These are phyloP conservation scores for Magnusiomyces clavatus DNA, from an alignment of 1,139 yeast species.

Conservation along the genomic window DNA sequence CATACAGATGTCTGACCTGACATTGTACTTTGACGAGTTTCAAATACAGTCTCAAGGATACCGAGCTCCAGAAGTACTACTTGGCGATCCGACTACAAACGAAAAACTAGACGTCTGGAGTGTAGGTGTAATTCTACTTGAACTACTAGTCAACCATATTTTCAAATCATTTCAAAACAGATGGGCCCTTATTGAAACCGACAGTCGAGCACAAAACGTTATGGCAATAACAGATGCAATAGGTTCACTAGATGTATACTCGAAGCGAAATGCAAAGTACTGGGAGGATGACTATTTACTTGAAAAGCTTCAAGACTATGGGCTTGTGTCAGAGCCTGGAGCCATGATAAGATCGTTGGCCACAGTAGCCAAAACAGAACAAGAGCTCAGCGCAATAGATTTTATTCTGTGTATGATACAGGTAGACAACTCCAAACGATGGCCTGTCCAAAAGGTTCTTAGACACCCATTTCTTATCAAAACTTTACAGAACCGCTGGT, in stretches of 20 bases:
- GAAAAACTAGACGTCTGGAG: constrained; percentile 25
- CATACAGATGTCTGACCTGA: constrained; percentile 12
- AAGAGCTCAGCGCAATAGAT: constrained; percentile 9
- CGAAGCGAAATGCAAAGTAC: constrained; percentile 12
- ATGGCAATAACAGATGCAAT: constrained; percentile 17
- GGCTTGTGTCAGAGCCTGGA: constrained; percentile 10
- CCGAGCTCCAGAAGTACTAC: constrained; percentile 25
- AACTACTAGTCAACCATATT: constrained; percentile 18
- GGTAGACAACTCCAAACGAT: constrained; percentile 74
- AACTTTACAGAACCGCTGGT: constrained; percentile 18
- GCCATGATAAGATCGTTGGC: constrained; percentile 8
- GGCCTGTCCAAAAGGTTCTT: constrained; percentile 67
- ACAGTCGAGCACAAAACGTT: constrained; percentile 13
- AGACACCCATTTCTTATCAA: constrained; percentile 42
- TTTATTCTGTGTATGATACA: constrained; percentile 37
- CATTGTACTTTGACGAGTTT: constrained; percentile 20
- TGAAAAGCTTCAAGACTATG: not conserved
- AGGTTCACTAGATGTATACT: constrained; percentile 20
- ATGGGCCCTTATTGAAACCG: constrained; percentile 14
- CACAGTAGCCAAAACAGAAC: constrained; percentile 7
- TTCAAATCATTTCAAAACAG: constrained; percentile 15
- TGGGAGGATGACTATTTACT: constrained; percentile 18
- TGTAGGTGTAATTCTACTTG: constrained; percentile 23
- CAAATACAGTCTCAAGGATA: constrained; percentile 23
- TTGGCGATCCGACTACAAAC: constrained; percentile 23